Base-by-base conservation (phyloP, 23 red algal genomes). In the Cyanidioschyzon merolae region DNA sequence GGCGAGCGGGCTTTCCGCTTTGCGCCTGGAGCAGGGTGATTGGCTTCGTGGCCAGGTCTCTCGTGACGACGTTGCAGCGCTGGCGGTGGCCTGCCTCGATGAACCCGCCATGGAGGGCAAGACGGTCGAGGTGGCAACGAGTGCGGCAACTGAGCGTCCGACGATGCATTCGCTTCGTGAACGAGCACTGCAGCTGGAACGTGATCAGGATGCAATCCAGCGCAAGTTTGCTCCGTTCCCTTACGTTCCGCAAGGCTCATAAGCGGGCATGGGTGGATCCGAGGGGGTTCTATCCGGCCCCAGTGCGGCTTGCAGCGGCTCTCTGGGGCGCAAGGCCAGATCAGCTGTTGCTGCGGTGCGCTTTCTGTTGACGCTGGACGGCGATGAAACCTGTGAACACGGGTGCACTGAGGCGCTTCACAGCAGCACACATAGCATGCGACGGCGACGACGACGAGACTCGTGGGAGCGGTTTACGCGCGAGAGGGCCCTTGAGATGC, bases 11-110 rank as follows among this genome's bases (percentile, higher is more conserved):
- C 34, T 80, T 2, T 29, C 40, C 1, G 38, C 51, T 34, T 76
- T 98, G 54, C 67, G 41, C 29, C 75, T 92, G 45, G 86, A 86
- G 15, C 94, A 98, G 67, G 93, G 93, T 1, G 93, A 90, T 74
- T 76, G 39, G n/a, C 40, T 91, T 58, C 88, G 74, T 3, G 94
- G 94, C 21, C 74, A 83, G 38, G 80, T 98, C 16, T 74, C 75
- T 36, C 50, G 88, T 30, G 85, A 96, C 59, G 92, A 96, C 87
- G 38, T 96, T 29, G 92, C 86, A 31, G 63, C 57, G 63, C 68
- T 88, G 68, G 25, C 88, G 31, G 80, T 93, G 1, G 50, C 79
- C 34, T 71, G 63, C 30, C 63, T 71, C 12, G 16, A 71, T 15
- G 63, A 71, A 27, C 63, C 63, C 12, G 79, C 78, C 0, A 77